Evolutionary conservation across 495 filamentous ascomycete species (phyloP), one percentile per base, ranked within the genome.

Genomic region (Halenospora varia): DNA sequence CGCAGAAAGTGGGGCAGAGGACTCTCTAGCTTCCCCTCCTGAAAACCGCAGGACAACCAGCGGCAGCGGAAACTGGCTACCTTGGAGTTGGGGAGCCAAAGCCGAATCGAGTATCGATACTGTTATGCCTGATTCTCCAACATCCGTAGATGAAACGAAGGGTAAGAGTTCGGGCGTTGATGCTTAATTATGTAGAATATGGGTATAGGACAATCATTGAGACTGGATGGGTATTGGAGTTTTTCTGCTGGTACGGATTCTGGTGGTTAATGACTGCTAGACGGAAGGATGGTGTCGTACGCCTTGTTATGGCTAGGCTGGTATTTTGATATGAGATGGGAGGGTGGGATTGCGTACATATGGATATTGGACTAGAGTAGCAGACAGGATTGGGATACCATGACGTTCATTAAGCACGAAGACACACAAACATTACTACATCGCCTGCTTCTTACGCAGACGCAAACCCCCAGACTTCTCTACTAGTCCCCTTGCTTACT

Each of bases 1-100:
- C 39, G 77, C 78, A n/a, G 86, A 88, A 54, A 87, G 87, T 62
- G 77, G 78, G 1, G 50, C 56, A 3, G 76, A 70, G 29, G 80
- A 79, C n/a, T n/a, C n/a, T n/a, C n/a, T n/a, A 41, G 78, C 75
- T 45, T 68, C 76, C 13, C 68, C 69, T 15, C 54, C 57, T 45
- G 65, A 67, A 55, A 68, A 65, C 45, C 59, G 42, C 44, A 48
- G 42, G 47, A 59, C 50, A 25, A 65, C 39, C 18, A 65, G 70
- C 19, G 76, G 41, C 18, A 65, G 70, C 19, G 76, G 77, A 2
- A 70, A 75, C 1, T 86, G 84, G 85, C 76, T 85, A 70, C 77
- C 81, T 6, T 85, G 84, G 77, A 76, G 71, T 42, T 85, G 83
- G 82, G 75, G 74, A 1, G 63, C 51, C 2, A 66, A 63, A 24